These are phyloP conservation scores for Trypanosoma vivax DNA, from an alignment of 208 protist species.

Conservation along the genomic window DNA sequence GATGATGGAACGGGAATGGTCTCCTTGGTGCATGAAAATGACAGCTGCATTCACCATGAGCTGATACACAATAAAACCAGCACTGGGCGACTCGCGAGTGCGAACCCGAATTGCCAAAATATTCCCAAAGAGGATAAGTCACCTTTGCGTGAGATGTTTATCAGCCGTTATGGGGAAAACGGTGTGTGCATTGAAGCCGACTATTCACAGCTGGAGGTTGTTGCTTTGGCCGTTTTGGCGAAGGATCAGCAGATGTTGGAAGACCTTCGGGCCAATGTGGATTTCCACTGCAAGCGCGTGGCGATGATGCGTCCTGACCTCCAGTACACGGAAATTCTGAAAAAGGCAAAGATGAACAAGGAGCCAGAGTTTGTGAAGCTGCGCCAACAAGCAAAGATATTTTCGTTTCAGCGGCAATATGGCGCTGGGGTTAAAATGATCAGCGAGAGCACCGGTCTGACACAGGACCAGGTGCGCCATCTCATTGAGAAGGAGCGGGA, in stretches of 20 bases:
- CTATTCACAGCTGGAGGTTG: constrained; percentile 91
- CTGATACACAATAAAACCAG: constrained; percentile 91
- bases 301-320: constrained; percentile 90
- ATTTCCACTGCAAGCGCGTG: constrained; percentile 92
- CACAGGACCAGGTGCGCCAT: constrained; percentile 85
- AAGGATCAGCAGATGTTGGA: constrained; percentile 88
- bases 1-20: constrained; percentile 89
- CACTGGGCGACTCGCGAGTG: constrained; percentile 80
- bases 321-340: constrained; percentile 87
- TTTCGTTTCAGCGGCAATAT: constrained; percentile 92
- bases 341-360: constrained; percentile 88
- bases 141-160: constrained; percentile 84
- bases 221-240: constrained; percentile 83
- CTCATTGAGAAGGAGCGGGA: constrained; percentile 89
- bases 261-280: constrained; percentile 83
- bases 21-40: constrained; percentile 78
- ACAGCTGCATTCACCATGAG: constrained; percentile 91
- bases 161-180: constrained; percentile 80
- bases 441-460: constrained; percentile 85
- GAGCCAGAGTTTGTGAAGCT: constrained; percentile 90
- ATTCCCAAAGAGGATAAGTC: constrained; percentile 91
- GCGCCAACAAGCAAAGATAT: constrained; percentile 91
- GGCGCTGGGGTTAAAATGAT: constrained; percentile 90
- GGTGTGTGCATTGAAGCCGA: constrained; percentile 90
- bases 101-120: constrained; percentile 92